Base-by-base conservation (phyloP, 352 stramenopile species). In the Globisporangium iwayamae region DNA sequence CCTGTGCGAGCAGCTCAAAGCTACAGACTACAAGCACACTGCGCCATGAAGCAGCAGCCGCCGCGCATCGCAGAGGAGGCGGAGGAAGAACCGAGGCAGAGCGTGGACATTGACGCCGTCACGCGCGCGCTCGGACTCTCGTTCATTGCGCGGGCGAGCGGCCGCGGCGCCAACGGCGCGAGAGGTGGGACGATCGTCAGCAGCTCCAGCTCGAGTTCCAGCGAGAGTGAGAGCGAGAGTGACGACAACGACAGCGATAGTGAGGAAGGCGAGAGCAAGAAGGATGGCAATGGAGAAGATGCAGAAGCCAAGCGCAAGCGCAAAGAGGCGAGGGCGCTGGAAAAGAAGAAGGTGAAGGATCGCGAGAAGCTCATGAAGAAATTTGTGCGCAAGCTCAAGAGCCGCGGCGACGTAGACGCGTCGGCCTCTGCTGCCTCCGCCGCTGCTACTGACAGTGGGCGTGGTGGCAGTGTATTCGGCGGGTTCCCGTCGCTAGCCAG, bases 401-500 rank as follows among this genome's bases (percentile, higher is more conserved):
- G 47, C 63, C 63, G 63, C 56, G 47, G 63, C 36, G 56, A 63
- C 4, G 20, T 63, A 28, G 63, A 68, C 38, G 38, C 36, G 9
- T 54, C 30, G 39, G 47, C 50, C 6, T 41, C 50, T 13, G 34
- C 28, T 7, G 34, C 28, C 2, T 25, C 50, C 8, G 7, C 13
- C 20, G 28, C 50, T 41, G 18, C 14, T 11, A 14, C 25, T 28
- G 34, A 13, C 5, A 28, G 25, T 6, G 8, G 45, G 0, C 28
- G 57, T 16, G 36, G 54, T 3, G 20, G 18, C 18, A 41, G 47
- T n/a, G 14, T 54, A 28, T 36, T 60, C 34, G 38, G 25, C 34
- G 47, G 25, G 36, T 68, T 68, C 46, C 63, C 63, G 18, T 63
- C 63, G 56, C 56, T 68, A n/a, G 63, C 63, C 38, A 68, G 63